These are phyloP conservation scores for Nemania bipapillata DNA, from an alignment of 2,329 filamentous ascomycete species.

Conservation along the genomic window DNA sequence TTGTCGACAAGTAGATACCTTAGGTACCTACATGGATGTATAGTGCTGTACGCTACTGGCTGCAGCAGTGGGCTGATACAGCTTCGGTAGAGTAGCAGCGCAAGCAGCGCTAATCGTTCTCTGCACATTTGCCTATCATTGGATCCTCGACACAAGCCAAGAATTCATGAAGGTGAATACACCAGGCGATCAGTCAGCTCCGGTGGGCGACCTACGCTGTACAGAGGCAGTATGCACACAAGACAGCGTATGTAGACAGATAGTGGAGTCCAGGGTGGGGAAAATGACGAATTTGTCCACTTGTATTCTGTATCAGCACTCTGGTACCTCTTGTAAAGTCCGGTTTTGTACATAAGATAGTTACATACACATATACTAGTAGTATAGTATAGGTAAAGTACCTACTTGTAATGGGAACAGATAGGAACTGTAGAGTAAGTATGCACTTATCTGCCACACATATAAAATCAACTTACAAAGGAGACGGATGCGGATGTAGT, in stretches of 20 bases:
- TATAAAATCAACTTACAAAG: too few relatives aligned
- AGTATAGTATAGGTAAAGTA: too few relatives aligned
- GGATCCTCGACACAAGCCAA: not conserved
- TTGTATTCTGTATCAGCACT: not conserved
- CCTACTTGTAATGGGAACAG: too few relatives aligned
- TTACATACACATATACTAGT: not conserved
- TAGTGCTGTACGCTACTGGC: not conserved
- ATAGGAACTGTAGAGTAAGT: too few relatives aligned
- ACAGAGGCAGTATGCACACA: not conserved
- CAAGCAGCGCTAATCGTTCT: slow-evolving; percentile 21
- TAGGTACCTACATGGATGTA: not conserved
- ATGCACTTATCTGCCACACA: too few relatives aligned
- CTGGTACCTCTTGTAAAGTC: too few relatives aligned
- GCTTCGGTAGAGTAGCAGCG: slow-evolving; percentile 17
- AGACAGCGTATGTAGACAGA: too few relatives aligned
- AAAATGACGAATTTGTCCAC: not conserved
- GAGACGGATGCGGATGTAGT: not conserved
- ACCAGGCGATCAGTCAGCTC: slow-evolving; percentile 13
- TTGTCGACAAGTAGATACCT: not conserved
- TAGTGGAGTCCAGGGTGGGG: not conserved
- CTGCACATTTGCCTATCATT: not conserved
- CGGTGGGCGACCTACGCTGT: not conserved
- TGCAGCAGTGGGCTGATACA: slow-evolving; percentile 10
- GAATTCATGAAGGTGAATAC: slow-evolving; percentile 5
- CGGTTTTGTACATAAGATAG: too few relatives aligned